phyloP scores from a whole-genome alignment of 1,284 basidiomycete genomes.

The Ustilago shanxiensis region DNA sequence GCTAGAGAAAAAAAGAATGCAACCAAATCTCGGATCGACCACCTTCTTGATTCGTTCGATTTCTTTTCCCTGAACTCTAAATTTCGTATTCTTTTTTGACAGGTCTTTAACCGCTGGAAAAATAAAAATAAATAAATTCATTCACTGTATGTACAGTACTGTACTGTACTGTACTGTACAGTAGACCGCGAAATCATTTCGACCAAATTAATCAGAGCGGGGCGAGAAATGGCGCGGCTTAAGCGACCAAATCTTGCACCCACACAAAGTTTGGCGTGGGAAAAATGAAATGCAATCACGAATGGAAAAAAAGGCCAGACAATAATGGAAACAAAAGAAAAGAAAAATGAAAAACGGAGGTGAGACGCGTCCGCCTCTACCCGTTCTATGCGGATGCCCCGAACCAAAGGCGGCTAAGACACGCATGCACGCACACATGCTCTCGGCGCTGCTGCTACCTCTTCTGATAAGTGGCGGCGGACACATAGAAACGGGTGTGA shows the following conservation, averaged over 20 bases:
- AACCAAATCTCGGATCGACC: no score
- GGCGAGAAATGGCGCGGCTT: not conserved
- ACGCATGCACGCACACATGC: not conserved
- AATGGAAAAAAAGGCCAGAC: no score
- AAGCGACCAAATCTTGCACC: not conserved
- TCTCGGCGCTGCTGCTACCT: not conserved
- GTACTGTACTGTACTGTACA: no score
- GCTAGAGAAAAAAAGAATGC: not conserved
- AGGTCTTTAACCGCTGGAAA: not conserved
- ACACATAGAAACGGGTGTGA: no score
- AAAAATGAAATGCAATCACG: not conserved
- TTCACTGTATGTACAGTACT: no score
- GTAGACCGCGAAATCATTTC: no score
- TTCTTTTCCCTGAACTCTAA: not conserved
- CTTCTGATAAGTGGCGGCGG: no score
- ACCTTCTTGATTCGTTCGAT: not conserved
- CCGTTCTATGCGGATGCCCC: not conserved
- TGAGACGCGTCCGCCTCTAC: not conserved
- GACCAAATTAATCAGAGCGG: not conserved
- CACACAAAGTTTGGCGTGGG: slow-evolving; percentile 3
- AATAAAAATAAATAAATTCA: no score
- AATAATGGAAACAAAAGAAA: no score
- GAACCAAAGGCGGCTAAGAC: not conserved
- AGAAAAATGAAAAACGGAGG: not conserved
- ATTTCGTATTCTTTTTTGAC: not conserved